These are phyloP conservation scores for Adiantum capillusveneris DNA, from an alignment of 75 land plant species.

Conservation along the genomic window DNA sequence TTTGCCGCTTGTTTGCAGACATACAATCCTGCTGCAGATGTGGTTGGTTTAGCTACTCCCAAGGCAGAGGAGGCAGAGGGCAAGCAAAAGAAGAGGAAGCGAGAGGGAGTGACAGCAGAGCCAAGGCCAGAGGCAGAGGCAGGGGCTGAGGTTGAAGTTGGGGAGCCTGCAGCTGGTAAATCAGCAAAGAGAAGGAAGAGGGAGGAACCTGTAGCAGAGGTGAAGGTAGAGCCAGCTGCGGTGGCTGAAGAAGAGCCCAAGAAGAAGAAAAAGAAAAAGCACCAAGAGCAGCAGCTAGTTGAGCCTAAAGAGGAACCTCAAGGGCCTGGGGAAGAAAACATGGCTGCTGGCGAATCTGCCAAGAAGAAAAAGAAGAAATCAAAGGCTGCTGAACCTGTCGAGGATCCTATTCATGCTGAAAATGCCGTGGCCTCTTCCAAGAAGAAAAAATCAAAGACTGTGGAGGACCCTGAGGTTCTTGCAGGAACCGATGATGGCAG, in stretches of 20 bases:
- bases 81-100: slow-evolving; percentile 28
- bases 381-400: too few relatives aligned
- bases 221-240: background rate
- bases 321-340: too few relatives aligned
- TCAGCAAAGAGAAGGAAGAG: slow-evolving; percentile 37
- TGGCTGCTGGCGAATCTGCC: too few relatives aligned
- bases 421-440: too few relatives aligned
- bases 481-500: too few relatives aligned
- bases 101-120: slow-evolving; percentile 12
- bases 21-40: slow-evolving; percentile 81
- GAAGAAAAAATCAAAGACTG: too few relatives aligned
- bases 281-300: slow-evolving; percentile 3
- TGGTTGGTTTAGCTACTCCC: slow-evolving; percentile 22
- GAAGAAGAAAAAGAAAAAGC: slow-evolving; percentile 14
- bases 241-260: background rate
- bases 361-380: too few relatives aligned
- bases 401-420: too few relatives aligned
- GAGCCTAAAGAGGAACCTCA: too few relatives aligned
- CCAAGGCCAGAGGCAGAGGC: slow-evolving; percentile 16
- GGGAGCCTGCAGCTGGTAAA: slow-evolving; percentile 10
- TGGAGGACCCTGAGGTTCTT: too few relatives aligned
- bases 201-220: slow-evolving; percentile 31
- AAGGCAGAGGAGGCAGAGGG: slow-evolving; percentile 5
- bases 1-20: too few relatives aligned
- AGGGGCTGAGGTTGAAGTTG: slow-evolving; percentile 25